Conservation (phyloP, 2,329 filamentous ascomycete genomes). For the Didymella exigua region DNA sequence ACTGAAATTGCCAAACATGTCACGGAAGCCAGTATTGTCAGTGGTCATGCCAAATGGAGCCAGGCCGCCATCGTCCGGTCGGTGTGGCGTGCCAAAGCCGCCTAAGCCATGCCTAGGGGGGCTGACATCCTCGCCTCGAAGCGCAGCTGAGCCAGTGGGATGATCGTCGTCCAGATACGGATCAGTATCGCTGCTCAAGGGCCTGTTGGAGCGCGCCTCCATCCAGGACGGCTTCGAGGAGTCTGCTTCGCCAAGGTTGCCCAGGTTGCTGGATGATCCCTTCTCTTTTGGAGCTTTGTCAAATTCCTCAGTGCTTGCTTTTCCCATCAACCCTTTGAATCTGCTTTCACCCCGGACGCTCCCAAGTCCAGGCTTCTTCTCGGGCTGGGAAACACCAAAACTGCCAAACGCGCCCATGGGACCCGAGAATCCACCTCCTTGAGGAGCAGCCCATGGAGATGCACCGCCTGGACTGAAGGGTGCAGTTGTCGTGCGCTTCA, state of each 20-base stretch:
- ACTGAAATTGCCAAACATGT: constrained; percentile 63
- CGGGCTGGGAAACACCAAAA: constrained; percentile 67
- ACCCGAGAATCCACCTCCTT: constrained; percentile 64
- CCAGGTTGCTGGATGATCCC: constrained; percentile 58
- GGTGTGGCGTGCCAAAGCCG: constrained; percentile 49
- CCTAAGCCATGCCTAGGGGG: constrained; percentile 56
- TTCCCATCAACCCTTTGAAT: constrained; percentile 82
- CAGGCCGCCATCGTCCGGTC: constrained; percentile 64
- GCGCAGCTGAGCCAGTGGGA: constrained; percentile 70
- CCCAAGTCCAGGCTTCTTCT: constrained; percentile 74
- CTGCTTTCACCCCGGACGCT: constrained; percentile 77
- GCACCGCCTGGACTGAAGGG: constrained; percentile 59
- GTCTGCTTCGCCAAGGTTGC: constrained; percentile 60
- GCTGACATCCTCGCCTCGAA: constrained; percentile 76
- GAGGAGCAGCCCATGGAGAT: constrained; percentile 64
- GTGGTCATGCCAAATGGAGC: constrained; percentile 66
- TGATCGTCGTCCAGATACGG: constrained; percentile 72
- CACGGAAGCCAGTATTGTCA: constrained; percentile 62
- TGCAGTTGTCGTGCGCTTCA: constrained; percentile 63
- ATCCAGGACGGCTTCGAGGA: constrained; percentile 57
- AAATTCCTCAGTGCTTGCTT: constrained; percentile 73
- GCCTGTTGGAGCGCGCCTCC: constrained; percentile 54
- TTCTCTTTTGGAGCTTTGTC: constrained; percentile 60
- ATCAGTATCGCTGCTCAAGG: constrained; percentile 70
- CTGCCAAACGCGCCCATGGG: constrained; percentile 88